Evolutionary conservation across 345 rosid species (phyloP), one percentile per base, ranked within the genome.

Genomic region (Gossypium anomalum): DNA sequence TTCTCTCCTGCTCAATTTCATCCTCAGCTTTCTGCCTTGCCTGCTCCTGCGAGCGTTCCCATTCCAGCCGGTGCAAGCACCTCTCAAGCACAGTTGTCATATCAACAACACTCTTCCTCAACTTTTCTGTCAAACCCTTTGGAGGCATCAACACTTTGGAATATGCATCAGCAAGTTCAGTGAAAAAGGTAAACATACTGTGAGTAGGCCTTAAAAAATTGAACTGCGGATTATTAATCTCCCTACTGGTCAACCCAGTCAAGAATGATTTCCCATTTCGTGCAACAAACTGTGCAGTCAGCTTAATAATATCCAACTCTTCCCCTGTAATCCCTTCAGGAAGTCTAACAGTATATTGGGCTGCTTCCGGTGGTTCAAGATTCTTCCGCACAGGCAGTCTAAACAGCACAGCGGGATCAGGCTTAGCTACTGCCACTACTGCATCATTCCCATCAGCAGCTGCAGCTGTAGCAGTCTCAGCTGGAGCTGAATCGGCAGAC

Each of bases 151-250:
- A 82, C 16, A 93, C 94, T 71, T 89, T 92, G 0, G 90, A 88
- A 78, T 91, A 91, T 0, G 92, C 92, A 87, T 93, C 97, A 12
- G 92, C 97, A 70, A 91, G 89, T 59, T 84, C 78, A 25, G 93
- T 91, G 76, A 93, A 89, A 77, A 91, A 89, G 52, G 83, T 80
- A 78, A 88, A 93, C 97, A 93, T 86, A 70, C 97, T 91, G 77
- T 91, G 98, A n/a, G 89, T 89, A 51, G 97, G 93, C 89, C 90
- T 91, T 86, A 91, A 77, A 80, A 93, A 93, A 67, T 91, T 91
- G 78, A 93, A 93, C 84, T 82, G 93, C 44, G 86, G 90, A 82
- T 88, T 91, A 76, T 85, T 91, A 67, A 77, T 83, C 85, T 93
- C 98, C 78, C 93, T 83, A 78, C 86, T 88, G 7, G 89, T 86